Evolutionary conservation across 2,329 filamentous ascomycete species (phyloP), one percentile per base, ranked within the genome.

Genomic region (Colletotrichum eleusines): DNA sequence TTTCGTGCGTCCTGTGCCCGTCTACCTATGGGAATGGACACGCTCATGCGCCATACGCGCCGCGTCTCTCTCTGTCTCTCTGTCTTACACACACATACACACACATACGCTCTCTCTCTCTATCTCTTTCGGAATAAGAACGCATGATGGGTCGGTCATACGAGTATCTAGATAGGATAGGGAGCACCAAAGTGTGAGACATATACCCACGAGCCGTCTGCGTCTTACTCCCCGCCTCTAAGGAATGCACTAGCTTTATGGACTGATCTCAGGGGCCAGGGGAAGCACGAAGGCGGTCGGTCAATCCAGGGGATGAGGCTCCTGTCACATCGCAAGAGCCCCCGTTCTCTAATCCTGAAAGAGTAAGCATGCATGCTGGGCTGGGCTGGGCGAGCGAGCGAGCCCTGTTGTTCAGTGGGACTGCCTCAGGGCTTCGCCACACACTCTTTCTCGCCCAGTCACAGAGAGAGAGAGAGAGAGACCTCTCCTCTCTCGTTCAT

Each of bases 321-420:
- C 67, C 31, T 66, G 57, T n/a, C n/a, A n/a, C n/a, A n/a, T n/a
- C n/a, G n/a, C 57, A 40, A 46, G 50, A 71, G 64, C 55, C 67
- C 42, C 58, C 58, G n/a, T 40, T 48, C 42, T 16, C 26, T 35
- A 54, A 50, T 42, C 63, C 57, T 62, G 57, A 14, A 28, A 7
- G 31, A 16, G 40, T 33, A 33, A 20, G n/a, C 12, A 35, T 23
- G 26, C 16, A 35, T 31, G 26, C 9, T 50, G 54, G 44, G 16
- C 20, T 50, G 44, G 33, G 33, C 33, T n/a, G 16, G 1, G 40
- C 40, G 42, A 44, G 42, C 42, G 18, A 46, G 26, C 23, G 54
- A 61, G 57, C 68, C 58, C 68, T 68, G 68, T 61, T 68, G 68
- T 61, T n/a, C 58, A 35, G 35, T 71, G 64, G 68, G 20, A 65